Evolutionary conservation across 148 eudicot genomes (phyloP), one percentile per base, ranked within the genome.

Genomic region (Nyssa sinensis): DNA sequence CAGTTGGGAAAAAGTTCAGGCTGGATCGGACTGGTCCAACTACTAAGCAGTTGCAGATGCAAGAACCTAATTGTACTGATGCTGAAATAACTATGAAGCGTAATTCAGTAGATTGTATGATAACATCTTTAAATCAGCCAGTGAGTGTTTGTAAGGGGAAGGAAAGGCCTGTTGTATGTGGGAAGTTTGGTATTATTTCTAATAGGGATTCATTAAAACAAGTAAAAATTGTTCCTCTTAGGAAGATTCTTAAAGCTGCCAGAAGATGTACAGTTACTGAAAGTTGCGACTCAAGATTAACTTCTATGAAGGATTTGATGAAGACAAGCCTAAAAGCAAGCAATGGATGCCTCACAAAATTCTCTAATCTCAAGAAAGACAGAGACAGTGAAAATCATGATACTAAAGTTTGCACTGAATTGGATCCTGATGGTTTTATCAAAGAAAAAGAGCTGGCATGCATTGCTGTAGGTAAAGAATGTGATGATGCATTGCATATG

Each of bases 101-200:
- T 49, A 73, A 75, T 30, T 69, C 78, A 30, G 55, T 79, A 23
- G 74, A 79, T 74, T 51, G 67, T 70, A 77, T 23, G 78, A 70
- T 74, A 39, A 34, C 59, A 32, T 65, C 61, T 69, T 63, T 14
- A 24, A 64, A 16, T 62, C 37, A 62, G 71, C 66, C 23, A 37
- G 39, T 31, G 69, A 68, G 68, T 74, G 49, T 67, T n/a, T 57
- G 67, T 29, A 71, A 64, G 35, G 23, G 75, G 57, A 71, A 62
- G 80, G 70, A 63, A 44, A 86, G 77, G 70, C 95, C 95, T 66
- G 62, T 88, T 69, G 89, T 88, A 66, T 78, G 84, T 75, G 90
- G 92, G 62, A 83, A 82, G 80, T 90, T 81, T 73, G 95, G 95
- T 60, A 77, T 88, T 71, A 76, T 90, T 74, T 83, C 88, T 70